Conservation (phyloP, 2,329 filamentous ascomycete species). For the Colletotrichum lupini region DNA sequence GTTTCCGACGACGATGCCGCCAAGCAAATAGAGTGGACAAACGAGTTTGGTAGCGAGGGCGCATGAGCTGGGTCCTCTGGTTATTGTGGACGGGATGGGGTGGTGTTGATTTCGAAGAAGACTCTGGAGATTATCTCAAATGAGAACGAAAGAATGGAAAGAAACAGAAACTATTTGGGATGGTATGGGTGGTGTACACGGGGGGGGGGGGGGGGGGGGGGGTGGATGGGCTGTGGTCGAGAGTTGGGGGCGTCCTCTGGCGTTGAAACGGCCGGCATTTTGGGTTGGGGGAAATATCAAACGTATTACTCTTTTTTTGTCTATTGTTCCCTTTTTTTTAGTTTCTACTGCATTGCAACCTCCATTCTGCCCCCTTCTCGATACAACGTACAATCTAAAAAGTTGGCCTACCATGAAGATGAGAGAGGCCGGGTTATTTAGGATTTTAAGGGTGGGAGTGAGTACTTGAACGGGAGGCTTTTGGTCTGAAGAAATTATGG, state of each 20-base stretch:
- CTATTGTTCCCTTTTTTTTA: neutral
- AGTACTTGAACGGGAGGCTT: no score
- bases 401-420: neutral
- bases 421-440: no score
- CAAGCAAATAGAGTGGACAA: conserved; percentile 91
- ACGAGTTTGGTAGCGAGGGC: conserved; percentile 95
- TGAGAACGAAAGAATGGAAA: conserved; percentile 1
- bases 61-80: conserved; percentile 47
- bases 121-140: neutral
- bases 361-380: neutral
- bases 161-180: conserved; percentile 3
- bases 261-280: conserved; percentile 31
- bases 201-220: no score
- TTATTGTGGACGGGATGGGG: neutral
- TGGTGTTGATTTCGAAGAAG: neutral
- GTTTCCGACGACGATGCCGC: conserved; percentile 88
- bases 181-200: neutral
- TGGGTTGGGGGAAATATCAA: conserved; percentile 24
- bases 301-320: neutral
- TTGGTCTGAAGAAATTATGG: no score
- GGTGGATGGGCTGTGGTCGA: neutral
- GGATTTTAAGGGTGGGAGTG: no score
- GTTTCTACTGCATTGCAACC: conserved; percentile 21
- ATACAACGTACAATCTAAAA: conserved; percentile 22
- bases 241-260: conserved; percentile 31